Conservation (phyloP, 768 basidiomycete genomes). For the Polyporus arcularius region DNA sequence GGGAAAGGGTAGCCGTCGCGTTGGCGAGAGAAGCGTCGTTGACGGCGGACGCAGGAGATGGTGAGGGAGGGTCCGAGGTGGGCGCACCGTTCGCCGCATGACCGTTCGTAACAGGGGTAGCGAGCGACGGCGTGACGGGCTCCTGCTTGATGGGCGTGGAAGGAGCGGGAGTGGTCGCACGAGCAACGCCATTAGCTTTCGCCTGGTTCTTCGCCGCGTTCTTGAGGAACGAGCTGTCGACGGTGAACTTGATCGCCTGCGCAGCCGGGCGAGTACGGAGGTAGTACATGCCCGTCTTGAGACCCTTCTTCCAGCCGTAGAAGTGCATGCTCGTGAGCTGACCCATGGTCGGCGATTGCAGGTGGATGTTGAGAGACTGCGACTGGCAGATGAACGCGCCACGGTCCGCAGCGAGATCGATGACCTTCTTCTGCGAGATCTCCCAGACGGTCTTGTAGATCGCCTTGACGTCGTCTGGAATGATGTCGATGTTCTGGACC, state of each 20-base stretch:
- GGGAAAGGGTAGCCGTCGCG: conserved; percentile 37
- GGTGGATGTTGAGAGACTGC: conserved; percentile 92
- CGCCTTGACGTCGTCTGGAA: conserved; percentile 90
- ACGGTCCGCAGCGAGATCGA: conserved; percentile 98
- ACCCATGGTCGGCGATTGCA: conserved; percentile 84
- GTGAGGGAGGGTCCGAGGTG: conserved; percentile 27
- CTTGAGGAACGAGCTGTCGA: conserved; percentile 80
- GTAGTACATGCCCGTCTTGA: conserved; percentile 99
- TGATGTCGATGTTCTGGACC: conserved; percentile 81
- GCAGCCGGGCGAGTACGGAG: conserved; percentile 93
- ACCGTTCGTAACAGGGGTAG: conserved; percentile 17
- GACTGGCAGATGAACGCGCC: conserved; percentile 98
- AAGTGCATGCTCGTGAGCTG: conserved; percentile 97
- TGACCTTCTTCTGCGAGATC: conserved; percentile 96
- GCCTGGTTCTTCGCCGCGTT: conserved; percentile 39
- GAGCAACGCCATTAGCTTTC: conserved; percentile 1
- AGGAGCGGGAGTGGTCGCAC: neutral
- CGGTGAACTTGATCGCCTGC: conserved; percentile 96
- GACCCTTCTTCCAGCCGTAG: conserved; percentile 99
- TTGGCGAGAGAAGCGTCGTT: conserved; percentile 15
- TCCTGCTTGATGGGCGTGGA: conserved; percentile 22
- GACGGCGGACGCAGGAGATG: conserved; percentile 26
- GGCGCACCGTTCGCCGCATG: conserved; percentile 12
- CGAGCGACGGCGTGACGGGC: conserved; percentile 14
- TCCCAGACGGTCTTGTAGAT: conserved; percentile 99